Conservation (phyloP, 2,329 filamentous ascomycete species). For the Aureobasidium sp. region DNA sequence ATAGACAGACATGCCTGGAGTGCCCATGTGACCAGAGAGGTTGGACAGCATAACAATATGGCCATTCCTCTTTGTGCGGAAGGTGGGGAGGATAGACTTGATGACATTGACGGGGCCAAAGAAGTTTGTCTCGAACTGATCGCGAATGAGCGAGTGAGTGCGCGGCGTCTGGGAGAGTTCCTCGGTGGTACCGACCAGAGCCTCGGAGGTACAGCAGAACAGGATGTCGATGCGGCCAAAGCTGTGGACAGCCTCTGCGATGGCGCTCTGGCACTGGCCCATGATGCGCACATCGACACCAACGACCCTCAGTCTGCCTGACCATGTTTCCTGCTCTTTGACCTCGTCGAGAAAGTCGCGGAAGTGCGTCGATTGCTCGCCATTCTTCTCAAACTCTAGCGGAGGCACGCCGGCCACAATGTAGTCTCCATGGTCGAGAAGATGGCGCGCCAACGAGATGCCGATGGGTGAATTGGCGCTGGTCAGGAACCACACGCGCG, state of each 20-base stretch:
- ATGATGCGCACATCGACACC: constrained; percentile 51
- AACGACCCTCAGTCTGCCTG: constrained; percentile 60
- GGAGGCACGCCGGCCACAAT: constrained; percentile 78
- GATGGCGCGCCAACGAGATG: constrained; percentile 69
- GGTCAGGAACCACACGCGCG: constrained; percentile 89
- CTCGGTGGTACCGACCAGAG: constrained; percentile 83
- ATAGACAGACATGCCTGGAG: constrained; percentile 83
- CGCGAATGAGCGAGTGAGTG: constrained; percentile 70
- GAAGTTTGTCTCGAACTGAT: constrained; percentile 92
- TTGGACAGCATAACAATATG: constrained; percentile 87
- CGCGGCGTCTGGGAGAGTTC: constrained; percentile 68
- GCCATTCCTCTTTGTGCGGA: constrained; percentile 72
- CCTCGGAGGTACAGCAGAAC: constrained; percentile 82
- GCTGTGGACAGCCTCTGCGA: constrained; percentile 74
- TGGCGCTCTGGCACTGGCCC: constrained; percentile 70
- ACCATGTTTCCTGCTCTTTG: constrained; percentile 62
- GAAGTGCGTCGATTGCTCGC: constrained; percentile 64
- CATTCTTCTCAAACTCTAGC: constrained; percentile 65
- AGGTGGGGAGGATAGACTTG: constrained; percentile 72
- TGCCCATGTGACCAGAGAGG: constrained; percentile 86
- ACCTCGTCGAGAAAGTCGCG: constrained; percentile 63
- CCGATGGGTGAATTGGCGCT: constrained; percentile 77
- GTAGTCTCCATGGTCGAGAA: constrained; percentile 86
- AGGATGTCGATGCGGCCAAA: constrained; percentile 88
- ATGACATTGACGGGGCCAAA: constrained; percentile 96